Evolutionary conservation across 2,329 filamentous ascomycete species (phyloP).

Genomic region (Zasmidium angulare): DNA sequence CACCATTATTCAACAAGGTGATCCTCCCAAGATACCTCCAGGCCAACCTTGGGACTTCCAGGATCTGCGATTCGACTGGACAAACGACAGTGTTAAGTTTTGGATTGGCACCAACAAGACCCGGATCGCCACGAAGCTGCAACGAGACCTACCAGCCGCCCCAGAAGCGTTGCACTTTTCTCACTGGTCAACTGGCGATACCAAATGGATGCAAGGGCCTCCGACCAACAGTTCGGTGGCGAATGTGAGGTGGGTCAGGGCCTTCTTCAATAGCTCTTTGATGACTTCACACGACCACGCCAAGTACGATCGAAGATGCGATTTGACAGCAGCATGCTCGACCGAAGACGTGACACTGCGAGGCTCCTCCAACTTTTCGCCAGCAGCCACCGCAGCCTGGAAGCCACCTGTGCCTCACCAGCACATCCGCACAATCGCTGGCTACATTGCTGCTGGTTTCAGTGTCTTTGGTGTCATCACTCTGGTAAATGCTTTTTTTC

Average conservation of each 20-base stretch:
- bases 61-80: conserved; percentile 52
- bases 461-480: conserved; percentile 28
- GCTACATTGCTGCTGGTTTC: conserved; percentile 29
- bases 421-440: conserved; percentile 24
- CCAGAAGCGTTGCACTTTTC: conserved; percentile 47
- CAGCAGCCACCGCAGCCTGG: conserved; percentile 20
- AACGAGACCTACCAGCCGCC: conserved; percentile 40
- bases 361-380: conserved; percentile 23
- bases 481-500: conserved; percentile 29
- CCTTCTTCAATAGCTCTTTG: conserved; percentile 52
- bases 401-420: conserved; percentile 13
- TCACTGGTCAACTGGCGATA: conserved; percentile 51
- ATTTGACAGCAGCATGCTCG: conserved; percentile 23
- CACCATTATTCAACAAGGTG: conserved; percentile 30
- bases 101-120: conserved; percentile 38
- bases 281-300: conserved; percentile 32
- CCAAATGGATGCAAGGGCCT: conserved; percentile 47
- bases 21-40: conserved; percentile 35
- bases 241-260: conserved; percentile 47
- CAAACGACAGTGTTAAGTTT: conserved; percentile 42
- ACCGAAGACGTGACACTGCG: conserved; percentile 30
- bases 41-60: conserved; percentile 45
- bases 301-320: conserved; percentile 16
- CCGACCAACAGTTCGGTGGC: conserved; percentile 42
- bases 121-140: conserved; percentile 30